Conservation (phyloP, 176 grass and related monocot species). For the Musa itinerans region DNA sequence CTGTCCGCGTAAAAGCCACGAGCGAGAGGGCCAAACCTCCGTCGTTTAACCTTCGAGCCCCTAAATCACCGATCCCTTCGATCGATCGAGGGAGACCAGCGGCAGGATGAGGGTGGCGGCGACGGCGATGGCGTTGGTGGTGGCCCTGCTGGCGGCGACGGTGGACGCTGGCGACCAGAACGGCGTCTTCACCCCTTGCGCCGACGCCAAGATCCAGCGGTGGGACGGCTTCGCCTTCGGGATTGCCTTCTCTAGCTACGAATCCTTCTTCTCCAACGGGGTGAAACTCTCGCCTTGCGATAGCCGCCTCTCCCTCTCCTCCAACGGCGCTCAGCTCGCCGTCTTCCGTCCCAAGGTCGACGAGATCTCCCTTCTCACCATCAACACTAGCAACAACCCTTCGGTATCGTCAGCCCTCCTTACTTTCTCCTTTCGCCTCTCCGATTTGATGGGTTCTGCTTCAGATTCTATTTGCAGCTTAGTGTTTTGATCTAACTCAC, state of each 20-base stretch:
- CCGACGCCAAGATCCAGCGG: constrained; percentile 50
- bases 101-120: background rate
- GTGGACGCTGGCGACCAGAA: constrained; percentile 33
- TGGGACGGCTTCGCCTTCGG: constrained; percentile 87
- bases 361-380: constrained; percentile 85
- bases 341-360: constrained; percentile 73
- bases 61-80: too few species aligned
- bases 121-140: constrained; percentile 1
- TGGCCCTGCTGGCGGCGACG: background rate
- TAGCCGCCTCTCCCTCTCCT: constrained; percentile 38
- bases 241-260: constrained; percentile 45
- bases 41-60: too few species aligned
- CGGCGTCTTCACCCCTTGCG: constrained; percentile 58
- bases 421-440: background rate
- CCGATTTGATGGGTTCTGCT: background rate
- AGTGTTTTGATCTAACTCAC: background rate
- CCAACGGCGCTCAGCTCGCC: constrained; percentile 30
- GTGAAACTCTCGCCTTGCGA: constrained; percentile 82
- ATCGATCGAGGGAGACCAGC: background rate
- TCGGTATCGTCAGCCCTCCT: background rate
- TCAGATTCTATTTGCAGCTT: background rate
- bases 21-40: too few species aligned
- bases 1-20: too few species aligned
- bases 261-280: constrained; percentile 50
- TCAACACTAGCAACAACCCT: constrained; percentile 37